Evolutionary conservation across 148 eudicot genomes (phyloP).

Genomic region (Rhododendron simsii): DNA sequence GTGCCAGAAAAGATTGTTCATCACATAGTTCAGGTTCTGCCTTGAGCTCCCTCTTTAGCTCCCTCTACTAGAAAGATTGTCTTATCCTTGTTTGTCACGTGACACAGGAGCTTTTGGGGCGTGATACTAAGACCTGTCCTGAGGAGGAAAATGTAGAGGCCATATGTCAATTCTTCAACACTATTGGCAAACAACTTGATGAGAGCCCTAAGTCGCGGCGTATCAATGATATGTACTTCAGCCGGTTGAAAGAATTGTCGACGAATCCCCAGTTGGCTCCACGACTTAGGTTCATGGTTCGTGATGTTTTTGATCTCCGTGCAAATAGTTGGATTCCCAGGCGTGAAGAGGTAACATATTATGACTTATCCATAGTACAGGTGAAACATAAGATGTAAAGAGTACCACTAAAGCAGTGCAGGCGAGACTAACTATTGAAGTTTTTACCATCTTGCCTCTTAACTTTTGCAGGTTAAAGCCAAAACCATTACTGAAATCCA

Average conservation of each 20-base stretch:
- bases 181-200: constrained; percentile 92
- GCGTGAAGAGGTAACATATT: constrained; percentile 71
- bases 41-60: neutral
- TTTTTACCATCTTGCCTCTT: neutral
- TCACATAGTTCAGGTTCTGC: constrained; percentile 82
- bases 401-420: no score
- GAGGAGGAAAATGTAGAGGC: constrained; percentile 95
- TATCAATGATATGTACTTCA: constrained; percentile 64
- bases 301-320: constrained; percentile 67
- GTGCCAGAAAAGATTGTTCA: constrained; percentile 95
- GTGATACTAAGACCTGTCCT: constrained; percentile 70
- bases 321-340: constrained; percentile 77
- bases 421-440: neutral
- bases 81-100: no score
- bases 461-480: constrained; percentile 58
- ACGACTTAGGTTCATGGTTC: constrained; percentile 79
- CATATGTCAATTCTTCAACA: constrained; percentile 75
- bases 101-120: constrained; percentile 72
- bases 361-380: no score
- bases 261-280: constrained; percentile 58
- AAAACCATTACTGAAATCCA: constrained; percentile 82
- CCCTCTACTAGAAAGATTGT: no score
- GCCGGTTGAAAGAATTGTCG: constrained; percentile 60
- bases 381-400: no score
- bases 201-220: constrained; percentile 67